Evolutionary conservation across 108 stramenopile genomes (phyloP).

Genomic region (Discostella stelligeroides): DNA sequence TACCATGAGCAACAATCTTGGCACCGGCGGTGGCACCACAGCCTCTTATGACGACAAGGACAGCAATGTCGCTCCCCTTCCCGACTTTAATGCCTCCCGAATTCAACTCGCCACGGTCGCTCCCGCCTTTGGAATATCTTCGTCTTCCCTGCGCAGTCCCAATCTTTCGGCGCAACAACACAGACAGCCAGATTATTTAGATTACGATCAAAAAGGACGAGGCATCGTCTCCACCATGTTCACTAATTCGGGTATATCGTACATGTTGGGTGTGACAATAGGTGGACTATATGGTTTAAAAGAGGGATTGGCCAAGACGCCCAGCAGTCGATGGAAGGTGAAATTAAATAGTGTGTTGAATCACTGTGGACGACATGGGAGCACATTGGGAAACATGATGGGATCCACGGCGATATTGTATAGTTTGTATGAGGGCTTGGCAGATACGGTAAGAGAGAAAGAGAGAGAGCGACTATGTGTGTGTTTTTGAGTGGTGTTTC

Average conservation of each 20-base stretch:
- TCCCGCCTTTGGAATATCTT: slow-evolving; percentile 72
- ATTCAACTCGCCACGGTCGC: slow-evolving; percentile 79
- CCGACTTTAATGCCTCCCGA: slow-evolving; percentile 48
- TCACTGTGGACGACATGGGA: slow-evolving; percentile 82
- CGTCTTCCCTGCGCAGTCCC: slow-evolving; percentile 20
- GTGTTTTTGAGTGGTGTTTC: not conserved
- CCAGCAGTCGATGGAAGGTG: slow-evolving; percentile 73
- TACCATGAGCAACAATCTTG: slow-evolving; percentile 37
- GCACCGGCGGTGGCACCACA: slow-evolving; percentile 33
- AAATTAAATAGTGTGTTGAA: slow-evolving; percentile 86
- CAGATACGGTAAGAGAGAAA: slow-evolving; percentile 81
- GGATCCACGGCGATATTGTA: slow-evolving; percentile 83
- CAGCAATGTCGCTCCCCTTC: slow-evolving; percentile 37
- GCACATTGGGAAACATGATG: slow-evolving; percentile 74
- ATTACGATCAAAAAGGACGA: slow-evolving; percentile 84
- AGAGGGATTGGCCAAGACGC: slow-evolving; percentile 74
- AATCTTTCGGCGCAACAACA: slow-evolving; percentile 10
- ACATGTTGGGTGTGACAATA: slow-evolving; percentile 68
- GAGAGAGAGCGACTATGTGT: slow-evolving; percentile 11
- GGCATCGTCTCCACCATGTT: slow-evolving; percentile 84
- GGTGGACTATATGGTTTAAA: slow-evolving; percentile 85
- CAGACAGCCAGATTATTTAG: slow-evolving; percentile 82
- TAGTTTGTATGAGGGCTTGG: slow-evolving; percentile 75
- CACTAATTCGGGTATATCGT: slow-evolving; percentile 81
- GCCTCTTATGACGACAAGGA: slow-evolving; percentile 30